Base-by-base conservation (phyloP, 1,284 basidiomycete species). In the Tylopilus sp. region DNA sequence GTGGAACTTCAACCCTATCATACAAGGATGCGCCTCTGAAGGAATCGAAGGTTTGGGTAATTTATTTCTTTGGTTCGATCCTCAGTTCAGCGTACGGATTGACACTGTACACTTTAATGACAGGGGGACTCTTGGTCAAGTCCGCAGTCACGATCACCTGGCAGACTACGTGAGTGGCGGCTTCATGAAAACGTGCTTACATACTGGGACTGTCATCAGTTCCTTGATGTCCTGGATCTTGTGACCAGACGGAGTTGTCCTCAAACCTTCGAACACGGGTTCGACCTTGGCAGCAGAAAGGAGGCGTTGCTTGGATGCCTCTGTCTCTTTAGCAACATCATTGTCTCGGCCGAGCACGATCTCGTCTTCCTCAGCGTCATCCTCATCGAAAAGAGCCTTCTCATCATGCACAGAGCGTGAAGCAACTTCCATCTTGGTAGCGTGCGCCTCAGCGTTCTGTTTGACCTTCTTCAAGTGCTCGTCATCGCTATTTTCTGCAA, bases 401-500 rank as follows among this genome's bases (percentile, higher is more conserved):
- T 94, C 92, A 52, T 92, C 91, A 45, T 91, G 82, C 31, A 88
- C 79, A 50, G 85, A 82, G 57, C 83, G 79, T 54, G 89, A 85
- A 36, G 80, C 78, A 46, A 91, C 86, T 67, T 91, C 88, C 89
- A 91, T 91, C 73, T 91, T 86, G 57, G 86, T 63, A 2, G 90
- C 86, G 57, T 90, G 87, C 57, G 88, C 83, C 65, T 94, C 86
- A 1, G 86, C 85, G 55, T 86, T 88, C 69, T 88, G 85, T 70
- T 94, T 92, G 57, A 95, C 89, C 71, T 91, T 91, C 74, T 87
- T 88, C 59, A 95, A 73, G 64, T 95, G 91, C 63, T 93, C 90
- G 61, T 95, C 93, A 64, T 99, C 94, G 61, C 87, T 91, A 62
- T 89, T 89, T 71, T 95, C 93, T 14, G 92, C 91, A 37, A 99